These are phyloP conservation scores for Helichrysum umbraculigerum DNA, from an alignment of 129 eudicot genomes.

Conservation along the genomic window DNA sequence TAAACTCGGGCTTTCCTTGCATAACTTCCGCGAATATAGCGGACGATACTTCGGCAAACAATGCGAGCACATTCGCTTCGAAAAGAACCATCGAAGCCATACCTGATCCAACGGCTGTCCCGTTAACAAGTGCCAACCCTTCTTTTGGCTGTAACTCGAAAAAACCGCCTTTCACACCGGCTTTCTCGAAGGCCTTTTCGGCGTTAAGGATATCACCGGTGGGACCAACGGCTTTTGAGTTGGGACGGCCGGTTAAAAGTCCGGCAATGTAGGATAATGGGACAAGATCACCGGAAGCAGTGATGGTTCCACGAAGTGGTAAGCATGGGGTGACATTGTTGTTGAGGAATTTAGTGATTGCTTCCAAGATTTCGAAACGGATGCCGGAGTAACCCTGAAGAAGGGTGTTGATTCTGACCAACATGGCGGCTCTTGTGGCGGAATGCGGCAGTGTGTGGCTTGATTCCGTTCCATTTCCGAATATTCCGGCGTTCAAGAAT, in stretches of 20 bases:
- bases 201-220: constrained; percentile 49
- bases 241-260: constrained; percentile 67
- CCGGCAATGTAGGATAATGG: constrained; percentile 80
- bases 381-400: constrained; percentile 86
- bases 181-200: constrained; percentile 44
- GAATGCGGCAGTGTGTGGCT: constrained; percentile 61
- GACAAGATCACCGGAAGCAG: constrained; percentile 74
- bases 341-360: constrained; percentile 65
- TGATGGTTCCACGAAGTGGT: constrained; percentile 76
- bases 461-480: constrained; percentile 71
- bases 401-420: constrained; percentile 83
- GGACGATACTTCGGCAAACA: constrained; percentile 56
- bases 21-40: constrained; percentile 75
- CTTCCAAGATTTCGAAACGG: constrained; percentile 70
- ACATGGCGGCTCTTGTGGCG: constrained; percentile 79
- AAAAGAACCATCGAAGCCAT: constrained; percentile 67
- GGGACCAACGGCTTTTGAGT: constrained; percentile 60
- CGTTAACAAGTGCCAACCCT: constrained; percentile 76
- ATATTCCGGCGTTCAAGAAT: constrained; percentile 81
- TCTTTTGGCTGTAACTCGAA: constrained; percentile 80
- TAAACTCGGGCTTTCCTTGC: constrained; percentile 80
- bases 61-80: constrained; percentile 62
- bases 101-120: constrained; percentile 82
- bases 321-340: constrained; percentile 63
- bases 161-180: constrained; percentile 58